Percentiles rank a stretch among this genome's conserved stretches.
phyloP scores from a whole-genome alignment of 352 stramenopile species.

The Phytophthora vignae region DNA sequence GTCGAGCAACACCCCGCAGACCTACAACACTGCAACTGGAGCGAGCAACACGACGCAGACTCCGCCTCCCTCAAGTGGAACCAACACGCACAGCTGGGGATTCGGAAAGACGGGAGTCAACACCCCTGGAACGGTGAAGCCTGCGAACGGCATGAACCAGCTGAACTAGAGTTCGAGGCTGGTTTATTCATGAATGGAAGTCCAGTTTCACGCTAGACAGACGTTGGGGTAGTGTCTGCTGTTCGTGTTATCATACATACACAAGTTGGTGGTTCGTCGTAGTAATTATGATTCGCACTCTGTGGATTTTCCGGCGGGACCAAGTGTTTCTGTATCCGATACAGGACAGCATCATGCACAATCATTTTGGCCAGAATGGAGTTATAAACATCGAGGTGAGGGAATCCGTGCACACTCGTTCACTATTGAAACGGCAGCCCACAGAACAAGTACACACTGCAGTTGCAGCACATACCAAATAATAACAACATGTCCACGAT shows the following conservation, averaged over 20 bases:
- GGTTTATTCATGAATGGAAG: too few relatives aligned
- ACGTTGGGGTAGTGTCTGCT: too few relatives aligned
- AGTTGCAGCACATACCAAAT: too few relatives aligned
- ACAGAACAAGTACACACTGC: neutral
- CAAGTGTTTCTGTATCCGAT: too few relatives aligned
- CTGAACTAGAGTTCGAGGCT: neutral
- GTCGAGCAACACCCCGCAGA: neutral
- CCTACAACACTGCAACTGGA: neutral
- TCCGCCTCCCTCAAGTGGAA: neutral
- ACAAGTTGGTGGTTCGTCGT: too few relatives aligned
- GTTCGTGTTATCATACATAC: too few relatives aligned
- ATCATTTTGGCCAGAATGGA: slow-evolving; percentile 12
- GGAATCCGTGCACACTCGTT: neutral
- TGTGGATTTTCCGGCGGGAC: neutral
- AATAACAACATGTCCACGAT: slow-evolving; percentile 3
- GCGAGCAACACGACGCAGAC: slow-evolving; percentile 9
- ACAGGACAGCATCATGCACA: neutral
- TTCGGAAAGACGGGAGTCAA: slow-evolving; percentile 6
- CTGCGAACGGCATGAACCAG: neutral
- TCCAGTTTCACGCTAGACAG: too few relatives aligned
- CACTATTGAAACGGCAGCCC: slow-evolving; percentile 15
- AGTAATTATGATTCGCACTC: too few relatives aligned
- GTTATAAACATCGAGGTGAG: slow-evolving; percentile 9
- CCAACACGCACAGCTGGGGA: slow-evolving; percentile 11
- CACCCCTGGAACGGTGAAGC: slow-evolving; percentile 17